These are phyloP conservation scores for Tuctoria greenei DNA, from an alignment of 176 grass and related monocot genomes.

Conservation along the genomic window DNA sequence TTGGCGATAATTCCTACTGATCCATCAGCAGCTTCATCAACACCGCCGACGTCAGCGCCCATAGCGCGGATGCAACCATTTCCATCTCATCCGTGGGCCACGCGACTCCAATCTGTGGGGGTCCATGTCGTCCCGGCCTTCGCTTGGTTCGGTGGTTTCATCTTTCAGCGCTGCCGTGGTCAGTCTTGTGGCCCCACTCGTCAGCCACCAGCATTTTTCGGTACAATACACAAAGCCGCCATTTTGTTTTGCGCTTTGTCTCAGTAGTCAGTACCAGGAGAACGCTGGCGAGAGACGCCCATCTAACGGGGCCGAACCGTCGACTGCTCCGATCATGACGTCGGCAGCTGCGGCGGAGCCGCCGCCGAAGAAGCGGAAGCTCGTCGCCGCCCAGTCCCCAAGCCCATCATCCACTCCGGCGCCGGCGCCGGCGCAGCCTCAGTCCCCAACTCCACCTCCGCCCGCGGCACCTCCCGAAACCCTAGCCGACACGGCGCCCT, in stretches of 20 bases:
- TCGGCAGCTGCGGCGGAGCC: slow-evolving; percentile 61
- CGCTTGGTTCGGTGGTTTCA: not conserved
- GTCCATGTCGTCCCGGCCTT: not conserved
- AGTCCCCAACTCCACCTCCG: slow-evolving; percentile 34
- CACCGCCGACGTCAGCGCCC: not conserved
- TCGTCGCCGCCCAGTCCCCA: slow-evolving; percentile 38
- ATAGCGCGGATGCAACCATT: not conserved
- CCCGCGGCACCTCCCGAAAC: slow-evolving; percentile 27
- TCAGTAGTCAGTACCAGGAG: not conserved
- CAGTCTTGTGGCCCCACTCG: not conserved
- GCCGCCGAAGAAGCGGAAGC: slow-evolving; percentile 86
- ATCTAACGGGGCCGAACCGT: slow-evolving; percentile 8
- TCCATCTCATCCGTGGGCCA: not conserved
- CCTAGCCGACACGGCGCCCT: slow-evolving; percentile 33
- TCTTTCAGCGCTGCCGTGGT: not conserved
- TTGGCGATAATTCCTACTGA: too few relatives aligned
- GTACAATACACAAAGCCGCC: not conserved
- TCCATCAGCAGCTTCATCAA: not conserved
- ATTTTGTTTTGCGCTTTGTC: not conserved
- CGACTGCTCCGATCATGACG: slow-evolving; percentile 47
- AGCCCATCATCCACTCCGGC: slow-evolving; percentile 16
- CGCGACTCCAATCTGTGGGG: too few relatives aligned
- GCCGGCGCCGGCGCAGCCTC: slow-evolving; percentile 39
- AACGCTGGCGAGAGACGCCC: slow-evolving; percentile 4
- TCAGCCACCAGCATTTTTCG: not conserved